Base-by-base conservation (phyloP, 192 early-diverging fungal genomes). In the Podila clonocystis region DNA sequence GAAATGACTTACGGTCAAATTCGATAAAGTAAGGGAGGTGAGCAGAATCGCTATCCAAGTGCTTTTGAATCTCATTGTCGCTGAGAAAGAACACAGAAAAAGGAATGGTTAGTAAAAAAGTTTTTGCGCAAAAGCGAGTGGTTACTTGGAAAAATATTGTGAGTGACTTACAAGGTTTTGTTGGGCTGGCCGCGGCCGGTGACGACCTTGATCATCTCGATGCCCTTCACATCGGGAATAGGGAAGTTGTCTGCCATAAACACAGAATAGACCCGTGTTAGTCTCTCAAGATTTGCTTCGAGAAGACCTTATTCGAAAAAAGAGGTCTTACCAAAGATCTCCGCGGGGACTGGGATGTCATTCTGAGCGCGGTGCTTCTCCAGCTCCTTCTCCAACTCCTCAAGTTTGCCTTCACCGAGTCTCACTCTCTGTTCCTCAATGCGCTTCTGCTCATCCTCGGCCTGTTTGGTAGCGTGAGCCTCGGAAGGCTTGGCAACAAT, bases 401-500 rank as follows among this genome's bases (percentile, higher is more conserved):
- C 69, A 36, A 91, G 74, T 38, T 84, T 87, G 5, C 73, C 58
- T 6, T 79, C 71, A 2, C 89, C 89, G 31, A 89, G 85, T 20
- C 75, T 70, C 26, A 63, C 33, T 20, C 82, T 69, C 67, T 88
- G 88, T 19, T 88, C 75, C 34, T 88, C 83, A 7, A 86, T 67
- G 50, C 89, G 89, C 55, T 86, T 69, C 22, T 64, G 71, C 63
- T 91, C 89, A 36, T 89, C 87, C 22, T 84, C 75, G 1, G 76
- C 70, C 36, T 85, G 72, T 36, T 86, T 83, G 15, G 85, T 71
- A 2, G 89, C 88, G 61, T 88, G 86, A 17, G 72, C 68, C 15
- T 88, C 87, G 3, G 89, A 91, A 6, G 89, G 89, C 62, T 85
- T 86, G 26, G 82, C 89, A 38, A 89, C 58, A 29, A 91, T 70